Percentiles rank a stretch among this genome's conserved stretches.
Conservation (phyloP, 2,329 filamentous ascomycete species). For the Drechmeria coniospora region DNA sequence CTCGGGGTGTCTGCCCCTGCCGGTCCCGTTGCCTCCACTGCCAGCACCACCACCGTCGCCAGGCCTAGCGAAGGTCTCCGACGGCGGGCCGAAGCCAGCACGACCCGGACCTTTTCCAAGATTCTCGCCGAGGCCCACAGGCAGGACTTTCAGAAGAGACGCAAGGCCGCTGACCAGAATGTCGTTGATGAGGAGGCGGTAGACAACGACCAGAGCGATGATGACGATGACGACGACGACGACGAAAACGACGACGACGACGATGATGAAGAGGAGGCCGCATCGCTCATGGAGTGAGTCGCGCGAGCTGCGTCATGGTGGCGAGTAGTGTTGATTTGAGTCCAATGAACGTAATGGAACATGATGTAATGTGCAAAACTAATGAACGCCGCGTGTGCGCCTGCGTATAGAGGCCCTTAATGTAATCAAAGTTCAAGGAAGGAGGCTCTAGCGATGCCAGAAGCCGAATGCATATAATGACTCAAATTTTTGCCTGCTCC, state of each 20-base stretch:
- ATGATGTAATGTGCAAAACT: no score
- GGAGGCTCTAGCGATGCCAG: no score
- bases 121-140: slow-evolving; percentile 75
- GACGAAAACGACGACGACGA: slow-evolving; percentile 11
- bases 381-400: no score
- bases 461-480: background rate
- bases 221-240: slow-evolving; percentile 10
- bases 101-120: slow-evolving; percentile 29
- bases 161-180: slow-evolving; percentile 20
- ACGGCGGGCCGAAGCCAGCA: slow-evolving; percentile 17
- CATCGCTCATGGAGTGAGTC: slow-evolving; percentile 5
- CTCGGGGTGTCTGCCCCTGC: no score
- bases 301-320: no score
- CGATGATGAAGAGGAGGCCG: slow-evolving; percentile 6
- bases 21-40: no score
- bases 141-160: slow-evolving; percentile 80
- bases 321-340: no score
- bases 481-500: background rate
- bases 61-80: slow-evolving; percentile 11
- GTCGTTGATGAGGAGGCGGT: slow-evolving; percentile 10
- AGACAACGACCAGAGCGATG: slow-evolving; percentile 19
- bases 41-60: slow-evolving; percentile 9
- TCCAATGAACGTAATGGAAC: no score
- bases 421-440: no score
- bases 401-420: no score